Conservation (phyloP, 352 stramenopile species). For the Plasmopara halstedii region DNA sequence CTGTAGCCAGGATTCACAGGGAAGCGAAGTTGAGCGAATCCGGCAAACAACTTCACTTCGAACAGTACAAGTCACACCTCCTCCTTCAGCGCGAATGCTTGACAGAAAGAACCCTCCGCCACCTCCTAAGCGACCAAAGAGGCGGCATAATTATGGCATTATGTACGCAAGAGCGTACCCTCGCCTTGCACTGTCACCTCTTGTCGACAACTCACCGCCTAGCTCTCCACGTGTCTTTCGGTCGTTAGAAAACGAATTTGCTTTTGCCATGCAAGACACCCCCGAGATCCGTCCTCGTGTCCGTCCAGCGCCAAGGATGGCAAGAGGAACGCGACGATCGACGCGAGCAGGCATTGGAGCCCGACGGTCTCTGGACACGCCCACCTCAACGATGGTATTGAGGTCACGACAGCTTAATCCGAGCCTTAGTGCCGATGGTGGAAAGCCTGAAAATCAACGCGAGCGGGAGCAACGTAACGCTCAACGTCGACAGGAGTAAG, state of each 20-base stretch:
- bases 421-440: conserved; percentile 21
- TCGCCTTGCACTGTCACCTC: conserved; percentile 25
- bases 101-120: conserved; percentile 59
- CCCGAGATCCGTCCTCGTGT: conserved; percentile 35
- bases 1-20: conserved; percentile 17
- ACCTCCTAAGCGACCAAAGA: conserved; percentile 32
- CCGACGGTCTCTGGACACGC: conserved; percentile 36
- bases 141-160: conserved; percentile 19
- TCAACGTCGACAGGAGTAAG: conserved; percentile 25
- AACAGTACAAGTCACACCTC: conserved; percentile 49
- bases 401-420: conserved; percentile 49
- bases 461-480: conserved; percentile 35
- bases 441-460: conserved; percentile 30
- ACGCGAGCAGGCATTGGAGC: conserved; percentile 25
- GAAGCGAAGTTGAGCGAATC: conserved; percentile 17
- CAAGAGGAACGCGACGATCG: conserved; percentile 29
- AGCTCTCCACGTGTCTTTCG: conserved; percentile 41
- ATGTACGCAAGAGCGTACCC: conserved; percentile 26
- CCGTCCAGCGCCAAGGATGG: conserved; percentile 41
- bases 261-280: conserved; percentile 47
- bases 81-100: conserved; percentile 56
- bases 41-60: conserved; percentile 17
- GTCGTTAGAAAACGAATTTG: conserved; percentile 60
- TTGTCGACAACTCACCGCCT: conserved; percentile 30
- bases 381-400: conserved; percentile 51